Percentiles rank a stretch among this genome's conserved stretches.
phyloP scores from a whole-genome alignment of 2,329 filamentous ascomycete genomes.

The Nothophaeocryptopus gaeumannii region DNA sequence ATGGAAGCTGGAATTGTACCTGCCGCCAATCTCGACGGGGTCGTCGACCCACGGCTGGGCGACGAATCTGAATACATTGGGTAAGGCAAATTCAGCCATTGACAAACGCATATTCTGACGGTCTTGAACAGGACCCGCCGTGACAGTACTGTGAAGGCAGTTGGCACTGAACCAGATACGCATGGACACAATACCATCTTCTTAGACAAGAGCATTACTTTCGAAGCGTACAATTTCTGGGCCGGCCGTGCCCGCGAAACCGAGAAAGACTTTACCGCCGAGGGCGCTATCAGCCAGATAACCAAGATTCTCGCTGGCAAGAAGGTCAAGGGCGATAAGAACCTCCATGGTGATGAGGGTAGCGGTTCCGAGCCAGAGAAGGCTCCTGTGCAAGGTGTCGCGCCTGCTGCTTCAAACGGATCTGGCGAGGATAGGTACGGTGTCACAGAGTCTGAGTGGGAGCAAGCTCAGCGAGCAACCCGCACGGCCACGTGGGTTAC shows the following conservation, averaged over 20 bases:
- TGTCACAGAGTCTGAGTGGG: conserved; percentile 38
- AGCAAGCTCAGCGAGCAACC: conserved; percentile 34
- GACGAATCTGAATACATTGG: no score
- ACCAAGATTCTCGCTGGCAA: conserved; percentile 5
- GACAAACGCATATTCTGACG: no score
- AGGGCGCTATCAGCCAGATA: conserved; percentile 4
- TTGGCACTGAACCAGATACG: background rate
- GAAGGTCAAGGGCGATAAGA: background rate
- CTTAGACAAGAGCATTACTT: conserved; percentile 13
- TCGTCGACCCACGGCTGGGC: no score
- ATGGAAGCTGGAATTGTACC: no score
- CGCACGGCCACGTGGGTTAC: conserved; percentile 39
- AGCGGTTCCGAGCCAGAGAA: background rate
- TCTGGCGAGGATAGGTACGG: conserved; percentile 16
- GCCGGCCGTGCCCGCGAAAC: conserved; percentile 16
- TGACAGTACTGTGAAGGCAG: no score
- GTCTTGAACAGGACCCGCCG: no score
- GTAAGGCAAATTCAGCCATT: no score
- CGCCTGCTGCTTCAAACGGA: background rate
- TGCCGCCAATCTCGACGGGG: no score
- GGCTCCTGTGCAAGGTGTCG: background rate
- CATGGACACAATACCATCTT: conserved; percentile 12
- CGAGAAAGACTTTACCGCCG: conserved; percentile 12
- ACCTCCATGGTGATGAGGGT: background rate
- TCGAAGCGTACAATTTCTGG: conserved; percentile 18